phyloP scores from a whole-genome alignment of 2,329 filamentous ascomycete species.

The Aspergillus spinulosporus region DNA sequence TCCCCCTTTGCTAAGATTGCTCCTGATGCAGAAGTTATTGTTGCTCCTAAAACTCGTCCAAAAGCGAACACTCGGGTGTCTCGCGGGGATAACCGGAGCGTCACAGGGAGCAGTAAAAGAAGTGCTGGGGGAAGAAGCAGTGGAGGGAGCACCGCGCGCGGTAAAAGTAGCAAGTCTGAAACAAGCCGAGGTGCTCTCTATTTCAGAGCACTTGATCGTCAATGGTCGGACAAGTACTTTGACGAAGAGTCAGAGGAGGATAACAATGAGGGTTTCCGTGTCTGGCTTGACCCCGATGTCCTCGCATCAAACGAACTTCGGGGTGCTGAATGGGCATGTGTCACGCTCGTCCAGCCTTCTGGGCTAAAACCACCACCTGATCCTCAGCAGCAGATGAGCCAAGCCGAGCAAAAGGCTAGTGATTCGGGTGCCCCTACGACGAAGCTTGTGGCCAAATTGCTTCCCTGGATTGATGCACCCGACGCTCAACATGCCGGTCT shows the following conservation, averaged over 20 bases:
- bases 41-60: slow-evolving; percentile 85
- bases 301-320: slow-evolving; percentile 70
- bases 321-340: slow-evolving; percentile 72
- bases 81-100: slow-evolving; percentile 75
- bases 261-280: slow-evolving; percentile 61
- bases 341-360: slow-evolving; percentile 84
- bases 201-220: slow-evolving; percentile 74
- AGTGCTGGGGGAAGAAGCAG: slow-evolving; percentile 69
- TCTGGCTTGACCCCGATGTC: slow-evolving; percentile 84
- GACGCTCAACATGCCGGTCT: slow-evolving; percentile 77
- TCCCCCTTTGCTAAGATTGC: slow-evolving; percentile 87
- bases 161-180: slow-evolving; percentile 61
- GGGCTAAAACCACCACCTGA: slow-evolving; percentile 71
- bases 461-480: slow-evolving; percentile 82
- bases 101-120: slow-evolving; percentile 74
- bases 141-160: slow-evolving; percentile 65
- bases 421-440: slow-evolving; percentile 59
- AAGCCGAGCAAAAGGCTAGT: slow-evolving; percentile 63
- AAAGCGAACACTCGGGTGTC: slow-evolving; percentile 60
- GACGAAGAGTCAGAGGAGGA: slow-evolving; percentile 62
- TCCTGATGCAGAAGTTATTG: slow-evolving; percentile 93
- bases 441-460: slow-evolving; percentile 74
- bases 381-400: slow-evolving; percentile 65
- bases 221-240: slow-evolving; percentile 72
- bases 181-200: slow-evolving; percentile 60